Percentiles rank a stretch among this genome's conserved stretches.
Conservation (phyloP, 2,329 filamentous ascomycete species). For the Monilinia aucupariae region DNA sequence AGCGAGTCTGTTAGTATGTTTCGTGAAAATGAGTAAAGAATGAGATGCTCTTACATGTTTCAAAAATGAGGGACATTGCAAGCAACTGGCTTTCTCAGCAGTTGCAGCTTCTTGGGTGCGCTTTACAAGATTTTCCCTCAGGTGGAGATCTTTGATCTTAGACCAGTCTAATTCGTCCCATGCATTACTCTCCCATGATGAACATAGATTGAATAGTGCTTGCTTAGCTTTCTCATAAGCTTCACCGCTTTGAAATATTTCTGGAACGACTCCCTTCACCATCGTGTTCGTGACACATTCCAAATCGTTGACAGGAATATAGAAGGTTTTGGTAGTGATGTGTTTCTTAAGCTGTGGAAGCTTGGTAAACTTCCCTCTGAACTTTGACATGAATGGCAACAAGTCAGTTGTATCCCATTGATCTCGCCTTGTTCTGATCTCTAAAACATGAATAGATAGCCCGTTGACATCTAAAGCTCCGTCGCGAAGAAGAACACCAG, state of each 20-base stretch:
- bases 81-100: conserved; percentile 59
- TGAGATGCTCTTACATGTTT: conserved; percentile 65
- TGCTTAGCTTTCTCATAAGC: conserved; percentile 53
- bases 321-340: conserved; percentile 61
- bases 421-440: conserved; percentile 63
- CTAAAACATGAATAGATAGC: conserved; percentile 71
- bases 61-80: conserved; percentile 70
- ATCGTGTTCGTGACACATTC: conserved; percentile 76
- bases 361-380: conserved; percentile 61
- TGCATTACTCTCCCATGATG: conserved; percentile 64
- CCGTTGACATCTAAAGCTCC: conserved; percentile 59
- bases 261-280: conserved; percentile 53
- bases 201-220: conserved; percentile 62
- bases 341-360: conserved; percentile 62
- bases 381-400: conserved; percentile 71
- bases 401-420: conserved; percentile 76
- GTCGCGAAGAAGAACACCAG: conserved; percentile 73
- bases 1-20: not conserved
- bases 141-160: conserved; percentile 73
- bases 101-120: conserved; percentile 57
- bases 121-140: conserved; percentile 74
- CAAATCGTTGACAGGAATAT: conserved; percentile 70
- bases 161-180: conserved; percentile 84
- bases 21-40: not conserved
- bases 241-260: conserved; percentile 52